Conservation (phyloP, 495 filamentous ascomycete genomes). For the Cladorrhinum samala region DNA sequence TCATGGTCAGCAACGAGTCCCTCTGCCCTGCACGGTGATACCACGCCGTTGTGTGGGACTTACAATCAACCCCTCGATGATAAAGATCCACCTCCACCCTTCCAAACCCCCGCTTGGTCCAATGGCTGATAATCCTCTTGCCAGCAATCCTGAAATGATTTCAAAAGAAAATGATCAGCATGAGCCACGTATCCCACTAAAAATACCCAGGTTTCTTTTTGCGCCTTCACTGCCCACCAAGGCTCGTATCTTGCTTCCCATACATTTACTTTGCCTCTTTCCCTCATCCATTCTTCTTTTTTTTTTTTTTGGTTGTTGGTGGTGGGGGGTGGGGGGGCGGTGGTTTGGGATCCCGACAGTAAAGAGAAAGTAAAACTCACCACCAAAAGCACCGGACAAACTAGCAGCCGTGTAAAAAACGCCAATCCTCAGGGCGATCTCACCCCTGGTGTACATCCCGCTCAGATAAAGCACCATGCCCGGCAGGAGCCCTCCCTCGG, state of each 20-base stretch:
- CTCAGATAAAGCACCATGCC: slow-evolving; percentile 49
- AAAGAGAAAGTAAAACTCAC: slow-evolving; percentile 21
- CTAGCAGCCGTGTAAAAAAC: slow-evolving; percentile 50
- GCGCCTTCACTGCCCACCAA: too few species aligned
- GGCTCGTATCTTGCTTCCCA: too few species aligned
- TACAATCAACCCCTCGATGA: slow-evolving; percentile 44
- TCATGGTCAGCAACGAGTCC: slow-evolving; percentile 16
- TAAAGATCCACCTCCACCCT: slow-evolving; percentile 50
- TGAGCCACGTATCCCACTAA: too few species aligned
- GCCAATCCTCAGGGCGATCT: slow-evolving; percentile 49
- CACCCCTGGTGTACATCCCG: slow-evolving; percentile 39
- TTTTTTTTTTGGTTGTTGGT: too few species aligned
- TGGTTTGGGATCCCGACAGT: not conserved
- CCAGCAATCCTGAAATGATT: slow-evolving; percentile 35
- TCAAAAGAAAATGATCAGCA: too few species aligned
- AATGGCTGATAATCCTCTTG: slow-evolving; percentile 37
- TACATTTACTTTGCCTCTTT: too few species aligned
- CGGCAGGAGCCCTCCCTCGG: slow-evolving; percentile 46
- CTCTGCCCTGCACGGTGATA: too few species aligned
- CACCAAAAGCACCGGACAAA: slow-evolving; percentile 52
- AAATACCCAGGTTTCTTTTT: too few species aligned
- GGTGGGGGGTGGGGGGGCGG: too few species aligned
- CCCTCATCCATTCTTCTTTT: too few species aligned
- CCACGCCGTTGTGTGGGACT: too few species aligned
- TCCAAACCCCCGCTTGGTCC: slow-evolving; percentile 34